phyloP scores from a whole-genome alignment of 257 asterid species.

The Penstemon eatonii region DNA sequence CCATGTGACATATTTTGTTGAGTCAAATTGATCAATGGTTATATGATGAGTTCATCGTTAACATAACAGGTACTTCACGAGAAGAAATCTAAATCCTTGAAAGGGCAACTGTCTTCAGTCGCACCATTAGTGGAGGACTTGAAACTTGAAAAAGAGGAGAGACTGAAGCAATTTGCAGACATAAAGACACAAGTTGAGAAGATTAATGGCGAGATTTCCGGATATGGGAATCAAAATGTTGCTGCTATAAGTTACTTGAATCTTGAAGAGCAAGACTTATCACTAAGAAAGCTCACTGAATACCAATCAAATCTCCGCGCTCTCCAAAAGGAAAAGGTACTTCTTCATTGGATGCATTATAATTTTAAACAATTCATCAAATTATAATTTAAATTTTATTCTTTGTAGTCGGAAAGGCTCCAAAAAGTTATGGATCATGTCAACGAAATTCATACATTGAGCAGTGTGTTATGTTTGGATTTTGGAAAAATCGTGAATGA shows the following conservation, averaged over 20 bases:
- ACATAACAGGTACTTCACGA: constrained; percentile 53
- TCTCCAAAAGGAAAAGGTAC: constrained; percentile 91
- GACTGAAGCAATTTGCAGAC: constrained; percentile 75
- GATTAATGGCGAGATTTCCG: constrained; percentile 73
- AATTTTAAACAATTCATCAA: background rate
- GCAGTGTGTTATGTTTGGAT: constrained; percentile 74
- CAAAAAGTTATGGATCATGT: constrained; percentile 74
- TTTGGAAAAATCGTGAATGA: constrained; percentile 74
- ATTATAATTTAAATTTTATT: constrained; percentile 25
- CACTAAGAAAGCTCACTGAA: constrained; percentile 76
- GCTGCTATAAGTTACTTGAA: constrained; percentile 44
- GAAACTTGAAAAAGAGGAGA: constrained; percentile 68
- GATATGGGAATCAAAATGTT: constrained; percentile 43
- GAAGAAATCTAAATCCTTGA: constrained; percentile 59
- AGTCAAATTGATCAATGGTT: background rate
- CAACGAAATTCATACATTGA: constrained; percentile 82
- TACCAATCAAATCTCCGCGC: constrained; percentile 70
- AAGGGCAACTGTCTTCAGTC: constrained; percentile 72
- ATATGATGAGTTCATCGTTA: constrained; percentile 20
- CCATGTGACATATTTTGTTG: too few relatives aligned
- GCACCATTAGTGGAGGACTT: constrained; percentile 75
- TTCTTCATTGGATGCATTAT: too few relatives aligned
- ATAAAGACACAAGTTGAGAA: constrained; percentile 81
- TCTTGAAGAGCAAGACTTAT: constrained; percentile 74
- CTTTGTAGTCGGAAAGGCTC: constrained; percentile 78